phyloP scores from a whole-genome alignment of 2,329 filamentous ascomycete species.

The Trichoderma arundinaceum region DNA sequence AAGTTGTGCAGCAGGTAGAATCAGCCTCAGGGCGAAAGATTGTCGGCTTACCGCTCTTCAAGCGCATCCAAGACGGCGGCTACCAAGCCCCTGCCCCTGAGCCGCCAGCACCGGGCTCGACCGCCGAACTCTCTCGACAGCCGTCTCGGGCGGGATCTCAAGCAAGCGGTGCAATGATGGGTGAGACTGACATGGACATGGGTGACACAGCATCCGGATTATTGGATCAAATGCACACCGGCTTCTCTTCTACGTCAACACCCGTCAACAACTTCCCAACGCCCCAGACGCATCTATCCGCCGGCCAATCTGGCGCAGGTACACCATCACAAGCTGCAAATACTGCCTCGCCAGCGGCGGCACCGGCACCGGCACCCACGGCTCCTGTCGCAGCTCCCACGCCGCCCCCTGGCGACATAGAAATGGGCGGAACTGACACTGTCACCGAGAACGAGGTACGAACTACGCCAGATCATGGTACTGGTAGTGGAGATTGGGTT shows the following conservation, averaged over 20 bases:
- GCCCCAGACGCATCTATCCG: conserved; percentile 64
- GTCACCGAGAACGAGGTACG: conserved; percentile 43
- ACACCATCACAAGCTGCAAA: conserved; percentile 59
- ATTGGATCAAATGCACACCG: conserved; percentile 72
- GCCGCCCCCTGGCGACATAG: conserved; percentile 43
- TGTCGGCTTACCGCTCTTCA: conserved; percentile 66
- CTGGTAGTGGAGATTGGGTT: conserved; percentile 72
- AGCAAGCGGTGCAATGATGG: conserved; percentile 60
- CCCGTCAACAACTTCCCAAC: conserved; percentile 65
- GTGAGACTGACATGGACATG: conserved; percentile 69
- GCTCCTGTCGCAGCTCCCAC: conserved; percentile 32
- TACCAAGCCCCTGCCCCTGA: conserved; percentile 66
- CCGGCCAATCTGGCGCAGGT: conserved; percentile 59
- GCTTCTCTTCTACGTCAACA: conserved; percentile 64
- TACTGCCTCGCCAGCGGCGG: conserved; percentile 52
- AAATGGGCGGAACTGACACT: conserved; percentile 61
- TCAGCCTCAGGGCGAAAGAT: conserved; percentile 70
- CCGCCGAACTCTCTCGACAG: conserved; percentile 56
- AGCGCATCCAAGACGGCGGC: conserved; percentile 79
- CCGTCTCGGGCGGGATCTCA: conserved; percentile 62
- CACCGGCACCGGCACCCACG: conserved; percentile 40
- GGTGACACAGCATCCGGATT: conserved; percentile 66
- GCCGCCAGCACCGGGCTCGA: conserved; percentile 36
- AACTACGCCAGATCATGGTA: conserved; percentile 57
- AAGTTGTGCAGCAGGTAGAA: conserved; percentile 78